Evolutionary conservation across 1,284 basidiomycete genomes (phyloP).

Genomic region (Athelia sp.): DNA sequence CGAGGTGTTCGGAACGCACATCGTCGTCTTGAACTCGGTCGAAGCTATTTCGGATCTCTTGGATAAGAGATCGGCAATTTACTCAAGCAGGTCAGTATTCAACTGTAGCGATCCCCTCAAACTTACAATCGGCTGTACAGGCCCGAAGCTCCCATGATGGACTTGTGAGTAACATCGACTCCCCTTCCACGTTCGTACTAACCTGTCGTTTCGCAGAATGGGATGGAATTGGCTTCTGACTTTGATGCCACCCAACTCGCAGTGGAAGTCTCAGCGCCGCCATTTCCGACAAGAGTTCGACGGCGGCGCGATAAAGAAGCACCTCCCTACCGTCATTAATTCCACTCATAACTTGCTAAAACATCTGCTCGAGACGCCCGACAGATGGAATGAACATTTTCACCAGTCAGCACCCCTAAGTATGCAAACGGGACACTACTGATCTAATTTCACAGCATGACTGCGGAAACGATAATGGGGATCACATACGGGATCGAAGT

Average conservation of each 20-base stretch:
- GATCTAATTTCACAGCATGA: too few species aligned
- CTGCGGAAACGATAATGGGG: too few species aligned
- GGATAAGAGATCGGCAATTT: constrained; percentile 41
- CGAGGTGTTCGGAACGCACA: constrained; percentile 33
- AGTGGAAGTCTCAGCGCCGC: constrained; percentile 43
- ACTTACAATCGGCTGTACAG: too few species aligned
- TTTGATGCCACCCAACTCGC: constrained; percentile 46
- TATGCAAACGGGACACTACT: too few species aligned
- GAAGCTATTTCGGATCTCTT: constrained; percentile 38
- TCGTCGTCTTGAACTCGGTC: constrained; percentile 38
- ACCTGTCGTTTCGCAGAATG: constrained; percentile 29
- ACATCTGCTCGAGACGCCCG: constrained; percentile 25
- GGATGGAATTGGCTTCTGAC: constrained; percentile 49
- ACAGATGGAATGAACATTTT: constrained; percentile 31
- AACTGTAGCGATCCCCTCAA: constrained; percentile 25
- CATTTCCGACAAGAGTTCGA: constrained; percentile 43
- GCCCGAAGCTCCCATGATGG: too few species aligned
- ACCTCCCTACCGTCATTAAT: too few species aligned
- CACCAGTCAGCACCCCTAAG: constrained; percentile 29
- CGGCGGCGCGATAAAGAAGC: constrained; percentile 23
- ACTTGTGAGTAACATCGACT: too few species aligned
- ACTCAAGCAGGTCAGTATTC: constrained; percentile 39
- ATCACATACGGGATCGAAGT: too few species aligned
- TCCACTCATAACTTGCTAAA: constrained; percentile 29
- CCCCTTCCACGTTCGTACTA: neutral